Evolutionary conservation across 2,329 filamentous ascomycete genomes (phyloP).

Genomic region (Teratosphaeria destructans): DNA sequence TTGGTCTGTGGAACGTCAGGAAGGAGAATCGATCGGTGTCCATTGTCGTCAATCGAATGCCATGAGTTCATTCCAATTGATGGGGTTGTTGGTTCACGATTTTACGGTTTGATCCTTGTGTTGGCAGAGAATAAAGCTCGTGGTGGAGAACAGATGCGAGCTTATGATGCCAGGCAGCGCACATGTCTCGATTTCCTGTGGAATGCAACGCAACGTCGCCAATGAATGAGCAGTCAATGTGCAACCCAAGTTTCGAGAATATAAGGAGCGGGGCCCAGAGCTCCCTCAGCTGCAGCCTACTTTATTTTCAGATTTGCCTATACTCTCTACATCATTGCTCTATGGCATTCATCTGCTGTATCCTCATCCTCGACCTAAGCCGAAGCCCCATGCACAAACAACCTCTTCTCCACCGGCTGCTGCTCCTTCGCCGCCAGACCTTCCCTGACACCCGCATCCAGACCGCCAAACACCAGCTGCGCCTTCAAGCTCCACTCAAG

Average conservation of each 20-base stretch:
- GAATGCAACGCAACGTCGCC: background rate
- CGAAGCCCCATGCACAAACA: slow-evolving; percentile 19
- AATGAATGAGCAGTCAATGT: background rate
- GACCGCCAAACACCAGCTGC: slow-evolving; percentile 64
- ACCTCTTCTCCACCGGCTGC: slow-evolving; percentile 20
- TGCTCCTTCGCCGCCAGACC: slow-evolving; percentile 17
- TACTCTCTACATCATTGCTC: background rate
- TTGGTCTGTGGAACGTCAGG: background rate
- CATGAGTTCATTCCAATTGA: background rate
- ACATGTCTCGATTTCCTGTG: background rate
- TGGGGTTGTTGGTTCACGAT: background rate
- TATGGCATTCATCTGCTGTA: background rate
- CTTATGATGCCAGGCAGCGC: background rate
- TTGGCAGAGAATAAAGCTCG: background rate
- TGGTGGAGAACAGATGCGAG: background rate
- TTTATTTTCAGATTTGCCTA: background rate
- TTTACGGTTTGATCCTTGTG: background rate
- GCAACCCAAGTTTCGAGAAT: background rate
- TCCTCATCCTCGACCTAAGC: background rate
- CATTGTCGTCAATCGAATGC: background rate
- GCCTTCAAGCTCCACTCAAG: slow-evolving; percentile 65
- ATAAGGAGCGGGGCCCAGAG: background rate
- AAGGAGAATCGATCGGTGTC: background rate
- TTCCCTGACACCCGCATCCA: slow-evolving; percentile 35
- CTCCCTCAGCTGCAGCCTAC: background rate